Percentiles rank a stretch among this genome's conserved stretches.
Evolutionary conservation across 2,329 filamentous ascomycete species (phyloP).

Genomic region (Penicillium expansum): DNA sequence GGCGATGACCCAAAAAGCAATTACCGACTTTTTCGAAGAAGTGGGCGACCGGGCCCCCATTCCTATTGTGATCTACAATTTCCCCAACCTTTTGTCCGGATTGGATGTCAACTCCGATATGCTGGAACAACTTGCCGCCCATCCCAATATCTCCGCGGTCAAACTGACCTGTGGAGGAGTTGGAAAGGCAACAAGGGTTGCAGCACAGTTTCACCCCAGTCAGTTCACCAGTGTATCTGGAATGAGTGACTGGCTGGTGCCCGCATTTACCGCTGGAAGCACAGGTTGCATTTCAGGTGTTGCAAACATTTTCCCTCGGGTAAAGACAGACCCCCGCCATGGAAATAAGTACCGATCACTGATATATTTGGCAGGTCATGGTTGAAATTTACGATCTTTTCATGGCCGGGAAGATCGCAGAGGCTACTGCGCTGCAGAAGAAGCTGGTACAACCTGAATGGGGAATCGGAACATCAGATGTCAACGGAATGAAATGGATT

Average conservation of each 20-base stretch:
- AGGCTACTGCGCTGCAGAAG: conserved; percentile 52
- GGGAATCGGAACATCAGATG: conserved; percentile 58
- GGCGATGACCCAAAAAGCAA: conserved; percentile 60
- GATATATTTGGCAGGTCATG: conserved; percentile 31
- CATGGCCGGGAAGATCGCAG: conserved; percentile 46
- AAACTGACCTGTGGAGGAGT: conserved; percentile 41
- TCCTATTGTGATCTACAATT: conserved; percentile 50
- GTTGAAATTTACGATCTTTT: conserved; percentile 52
- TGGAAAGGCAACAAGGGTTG: conserved; percentile 44
- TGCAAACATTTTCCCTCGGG: conserved; percentile 60
- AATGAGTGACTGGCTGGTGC: conserved; percentile 51
- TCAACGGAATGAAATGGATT: conserved; percentile 62
- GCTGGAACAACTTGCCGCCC: conserved; percentile 29
- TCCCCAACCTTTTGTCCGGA: conserved; percentile 44
- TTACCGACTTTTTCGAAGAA: conserved; percentile 61
- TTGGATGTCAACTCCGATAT: conserved; percentile 46
- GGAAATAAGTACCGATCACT: conserved; percentile 13
- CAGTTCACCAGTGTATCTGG: conserved; percentile 42
- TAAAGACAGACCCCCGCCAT: conserved; percentile 9
- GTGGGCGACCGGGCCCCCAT: conserved; percentile 56
- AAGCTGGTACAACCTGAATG: conserved; percentile 54
- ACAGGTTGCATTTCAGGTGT: conserved; percentile 62
- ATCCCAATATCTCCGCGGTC: conserved; percentile 38
- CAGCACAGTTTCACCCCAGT: conserved; percentile 35
- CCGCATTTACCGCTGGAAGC: conserved; percentile 57